phyloP scores from a whole-genome alignment of 805 yeast genomes.

The Metschnikowia kofuensis region DNA sequence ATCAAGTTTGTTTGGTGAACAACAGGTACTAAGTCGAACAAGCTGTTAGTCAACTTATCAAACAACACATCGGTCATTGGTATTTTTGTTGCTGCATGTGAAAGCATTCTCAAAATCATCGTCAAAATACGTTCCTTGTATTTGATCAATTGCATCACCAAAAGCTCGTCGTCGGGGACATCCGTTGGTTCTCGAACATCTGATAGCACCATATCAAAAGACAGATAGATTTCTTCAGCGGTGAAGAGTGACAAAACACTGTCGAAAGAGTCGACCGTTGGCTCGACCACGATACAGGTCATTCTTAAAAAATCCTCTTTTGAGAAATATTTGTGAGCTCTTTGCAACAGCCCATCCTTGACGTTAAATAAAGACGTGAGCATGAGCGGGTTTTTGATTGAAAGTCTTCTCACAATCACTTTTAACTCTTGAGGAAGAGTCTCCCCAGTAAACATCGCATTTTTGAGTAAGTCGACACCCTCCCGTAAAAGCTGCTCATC shows the following conservation, averaged over 20 bases:
- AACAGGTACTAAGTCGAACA: slow-evolving; percentile 32
- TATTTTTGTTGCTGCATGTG: slow-evolving; percentile 24
- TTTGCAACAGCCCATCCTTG: slow-evolving; percentile 25
- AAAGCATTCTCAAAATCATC: slow-evolving; percentile 28
- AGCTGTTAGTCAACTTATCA: slow-evolving; percentile 21
- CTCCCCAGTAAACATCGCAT: slow-evolving; percentile 38
- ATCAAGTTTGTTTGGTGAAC: slow-evolving; percentile 30
- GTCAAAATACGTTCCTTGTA: slow-evolving; percentile 28
- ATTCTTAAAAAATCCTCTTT: slow-evolving; percentile 36
- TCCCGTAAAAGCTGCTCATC: slow-evolving; percentile 29
- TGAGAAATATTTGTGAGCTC: slow-evolving; percentile 23
- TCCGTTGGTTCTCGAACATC: slow-evolving; percentile 30
- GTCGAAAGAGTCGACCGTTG: slow-evolving; percentile 21
- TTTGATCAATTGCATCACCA: slow-evolving; percentile 37
- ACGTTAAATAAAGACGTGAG: slow-evolving; percentile 31
- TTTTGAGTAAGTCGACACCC: slow-evolving; percentile 36
- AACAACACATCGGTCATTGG: slow-evolving; percentile 36
- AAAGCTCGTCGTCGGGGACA: slow-evolving; percentile 27
- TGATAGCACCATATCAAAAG: slow-evolving; percentile 27
- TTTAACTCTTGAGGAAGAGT: slow-evolving; percentile 25
- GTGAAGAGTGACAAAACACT: slow-evolving; percentile 23
- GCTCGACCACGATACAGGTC: slow-evolving; percentile 23
- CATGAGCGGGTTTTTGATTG: slow-evolving; percentile 28
- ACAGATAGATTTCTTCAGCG: slow-evolving; percentile 28
- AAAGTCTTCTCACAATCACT: slow-evolving; percentile 23